phyloP scores from a whole-genome alignment of 129 eudicot genomes.

The Pulicaria dysenterica region DNA sequence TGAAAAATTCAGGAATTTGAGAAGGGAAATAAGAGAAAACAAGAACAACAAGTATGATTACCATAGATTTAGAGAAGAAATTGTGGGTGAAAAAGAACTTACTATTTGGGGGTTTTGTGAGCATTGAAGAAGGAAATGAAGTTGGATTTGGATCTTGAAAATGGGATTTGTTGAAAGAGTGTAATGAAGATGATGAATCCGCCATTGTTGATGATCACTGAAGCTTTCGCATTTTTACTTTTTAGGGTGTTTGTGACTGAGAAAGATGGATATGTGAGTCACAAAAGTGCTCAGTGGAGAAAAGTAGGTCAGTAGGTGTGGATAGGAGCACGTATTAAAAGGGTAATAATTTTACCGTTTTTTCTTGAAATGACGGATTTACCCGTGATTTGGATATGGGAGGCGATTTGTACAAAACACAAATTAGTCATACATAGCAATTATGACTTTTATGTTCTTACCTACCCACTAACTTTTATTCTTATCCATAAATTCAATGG shows the following conservation, averaged over 20 bases:
- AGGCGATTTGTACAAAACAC: too few relatives aligned
- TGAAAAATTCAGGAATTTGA: conserved; percentile 64
- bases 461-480: too few relatives aligned
- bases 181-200: conserved; percentile 31
- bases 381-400: conserved; percentile 1
- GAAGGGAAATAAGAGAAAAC: conserved; percentile 65
- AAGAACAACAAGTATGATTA: conserved; percentile 51
- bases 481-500: too few relatives aligned
- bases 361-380: background rate
- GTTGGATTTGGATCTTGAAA: conserved; percentile 29
- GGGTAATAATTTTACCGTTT: conserved; percentile 11
- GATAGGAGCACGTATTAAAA: background rate
- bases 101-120: conserved; percentile 46
- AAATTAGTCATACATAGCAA: too few relatives aligned
- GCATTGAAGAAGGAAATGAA: conserved; percentile 30
- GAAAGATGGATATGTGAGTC: conserved; percentile 33
- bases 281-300: conserved; percentile 7
- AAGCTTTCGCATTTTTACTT: conserved; percentile 33
- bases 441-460: too few relatives aligned
- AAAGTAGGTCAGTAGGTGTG: conserved; percentile 19
- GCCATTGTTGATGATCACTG: conserved; percentile 45
- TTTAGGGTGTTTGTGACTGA: conserved; percentile 23
- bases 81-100: conserved; percentile 44
- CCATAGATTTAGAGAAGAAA: conserved; percentile 50
- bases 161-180: conserved; percentile 39